Evolutionary conservation across 345 rosid genomes (phyloP).

Genomic region (Passiflora organensis): DNA sequence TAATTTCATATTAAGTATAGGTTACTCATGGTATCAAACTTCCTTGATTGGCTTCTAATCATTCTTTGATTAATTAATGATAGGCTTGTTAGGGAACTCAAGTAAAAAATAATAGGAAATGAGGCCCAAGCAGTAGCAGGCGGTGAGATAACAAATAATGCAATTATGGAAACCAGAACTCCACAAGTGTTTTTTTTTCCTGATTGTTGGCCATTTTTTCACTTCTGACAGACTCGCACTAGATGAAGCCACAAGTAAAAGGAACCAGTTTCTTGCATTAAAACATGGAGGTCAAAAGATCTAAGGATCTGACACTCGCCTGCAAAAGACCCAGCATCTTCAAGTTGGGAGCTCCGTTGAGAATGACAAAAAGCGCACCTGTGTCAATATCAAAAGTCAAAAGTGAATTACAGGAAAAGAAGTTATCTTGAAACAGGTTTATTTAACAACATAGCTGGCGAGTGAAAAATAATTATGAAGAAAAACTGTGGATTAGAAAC

Average conservation of each 20-base stretch:
- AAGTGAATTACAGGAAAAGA: slow-evolving; percentile 12
- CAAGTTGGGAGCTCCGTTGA: slow-evolving; percentile 76
- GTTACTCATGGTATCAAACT: slow-evolving; percentile 6
- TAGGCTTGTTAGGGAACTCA: not conserved
- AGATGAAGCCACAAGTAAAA: not conserved
- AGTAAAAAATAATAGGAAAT: not conserved
- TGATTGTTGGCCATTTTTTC: slow-evolving; percentile 2
- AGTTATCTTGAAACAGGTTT: slow-evolving; percentile 3
- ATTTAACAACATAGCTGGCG: no score
- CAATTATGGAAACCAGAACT: not conserved
- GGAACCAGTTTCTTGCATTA: slow-evolving; percentile 5
- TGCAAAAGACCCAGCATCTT: slow-evolving; percentile 96
- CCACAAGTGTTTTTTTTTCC: not conserved
- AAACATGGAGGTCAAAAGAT: not conserved
- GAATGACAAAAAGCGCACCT: slow-evolving; percentile 87
- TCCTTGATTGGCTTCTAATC: no score
- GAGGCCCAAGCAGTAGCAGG: slow-evolving; percentile 3
- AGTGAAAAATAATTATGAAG: no score
- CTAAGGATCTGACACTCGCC: slow-evolving; percentile 34
- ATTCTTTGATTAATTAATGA: not conserved
- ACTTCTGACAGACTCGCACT: not conserved
- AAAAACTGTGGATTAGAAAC: no score
- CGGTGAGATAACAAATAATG: not conserved
- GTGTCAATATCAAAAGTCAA: slow-evolving; percentile 21
- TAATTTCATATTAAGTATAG: not conserved